Conservation (phyloP, 2,329 filamentous ascomycete genomes). For the Trichoderma semiorbis region DNA sequence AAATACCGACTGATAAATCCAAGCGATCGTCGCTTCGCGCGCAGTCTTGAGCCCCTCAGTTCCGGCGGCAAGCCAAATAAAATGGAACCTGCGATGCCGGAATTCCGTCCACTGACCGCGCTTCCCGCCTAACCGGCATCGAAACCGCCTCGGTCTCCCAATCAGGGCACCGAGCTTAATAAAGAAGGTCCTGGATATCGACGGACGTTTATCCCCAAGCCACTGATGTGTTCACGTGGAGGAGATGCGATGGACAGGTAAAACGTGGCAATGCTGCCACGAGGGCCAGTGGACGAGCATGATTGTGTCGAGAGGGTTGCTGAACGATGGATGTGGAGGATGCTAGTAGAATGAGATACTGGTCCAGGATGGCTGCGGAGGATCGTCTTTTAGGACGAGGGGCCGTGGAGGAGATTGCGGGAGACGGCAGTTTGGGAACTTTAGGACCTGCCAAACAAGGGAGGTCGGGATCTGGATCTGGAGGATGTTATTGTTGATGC, state of each 20-base stretch:
- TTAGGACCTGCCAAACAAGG: slow-evolving; percentile 13
- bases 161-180: not conserved
- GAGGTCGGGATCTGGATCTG: not conserved
- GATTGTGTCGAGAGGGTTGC: not conserved
- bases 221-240: slow-evolving; percentile 17
- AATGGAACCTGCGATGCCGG: slow-evolving; percentile 10
- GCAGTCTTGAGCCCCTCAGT: not conserved
- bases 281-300: slow-evolving; percentile 4
- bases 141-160: slow-evolving; percentile 6
- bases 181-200: not conserved
- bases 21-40: not conserved
- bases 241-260: not conserved
- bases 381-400: not conserved
- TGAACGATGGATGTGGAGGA: not conserved
- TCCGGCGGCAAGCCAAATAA: not conserved
- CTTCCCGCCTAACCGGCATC: not conserved
- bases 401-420: not conserved
- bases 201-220: not conserved
- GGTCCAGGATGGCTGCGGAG: not conserved
- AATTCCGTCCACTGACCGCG: slow-evolving; percentile 2
- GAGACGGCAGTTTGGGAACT: not conserved
- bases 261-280: not conserved
- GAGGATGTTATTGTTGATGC: not conserved
- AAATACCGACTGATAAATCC: not conserved
- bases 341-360: not conserved